Base-by-base conservation (phyloP, 495 filamentous ascomycete genomes). In the Hypoxylon crocopeplum region DNA sequence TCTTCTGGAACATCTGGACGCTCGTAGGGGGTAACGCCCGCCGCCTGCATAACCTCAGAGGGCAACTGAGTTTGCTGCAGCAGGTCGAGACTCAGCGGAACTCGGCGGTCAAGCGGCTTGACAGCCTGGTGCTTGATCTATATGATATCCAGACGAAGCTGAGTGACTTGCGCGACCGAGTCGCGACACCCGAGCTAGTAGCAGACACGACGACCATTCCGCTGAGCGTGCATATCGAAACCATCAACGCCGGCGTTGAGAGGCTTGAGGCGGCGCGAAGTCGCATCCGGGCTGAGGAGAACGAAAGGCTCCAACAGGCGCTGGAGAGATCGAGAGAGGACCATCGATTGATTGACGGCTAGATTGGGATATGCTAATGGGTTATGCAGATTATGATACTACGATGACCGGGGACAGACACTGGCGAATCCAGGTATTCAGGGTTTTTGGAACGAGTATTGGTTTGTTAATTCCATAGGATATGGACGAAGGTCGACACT, bases 1-100 rank as follows among this genome's bases (percentile, higher is more conserved):
- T 89, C 7, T 75, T 89, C 24, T 79, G 78, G 48, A 71, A 82
- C 16, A 71, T 92, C 7, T 92, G 89, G 88, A 87, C 86, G 3
- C 78, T 85, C 53, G 74, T 92, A 16, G 89, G 89, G 25, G 86
- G 79, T 32, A 90, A 91, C 62, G 69, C 72, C 20, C 62, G 68
- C 15, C 76, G 75, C 17, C 67, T 85, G 2, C 72, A 76, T n/a
- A 85, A 83, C 54, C 80, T 84, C 48, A 75, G 83, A 22, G 65
- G 69, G 19, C 84, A 89, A 62, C 68, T 89, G 8, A 58, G 66
- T 13, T 77, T 91, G 2, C 73, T 92, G 5, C 46, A 66, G 3
- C 73, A 86, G 56, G 83, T 92, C 19, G 74, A 77, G 4, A 42
- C 58, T 7, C 89, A 91, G 69, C 77, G 88, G 8, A 75, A 78